A percentile compares a stretch with the other conserved stretches of the same genome.
Evolutionary conservation across 2,329 filamentous ascomycete species (phyloP).

Genomic region (Aspergillus pseudoviridinutans): DNA sequence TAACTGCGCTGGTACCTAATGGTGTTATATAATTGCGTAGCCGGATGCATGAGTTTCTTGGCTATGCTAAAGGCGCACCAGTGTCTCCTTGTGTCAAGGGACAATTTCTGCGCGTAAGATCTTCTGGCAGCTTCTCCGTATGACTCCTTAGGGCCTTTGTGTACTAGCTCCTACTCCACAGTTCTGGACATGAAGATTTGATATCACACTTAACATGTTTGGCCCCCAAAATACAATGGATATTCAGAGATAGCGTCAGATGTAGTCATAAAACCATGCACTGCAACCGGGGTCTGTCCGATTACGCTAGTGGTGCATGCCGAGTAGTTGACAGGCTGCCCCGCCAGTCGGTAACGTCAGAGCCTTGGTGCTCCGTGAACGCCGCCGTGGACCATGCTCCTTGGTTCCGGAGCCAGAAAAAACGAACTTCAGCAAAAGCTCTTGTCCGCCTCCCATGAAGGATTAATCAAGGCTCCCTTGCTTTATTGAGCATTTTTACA

Average conservation of each 20-base stretch:
- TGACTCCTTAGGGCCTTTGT: not conserved
- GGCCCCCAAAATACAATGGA: not conserved
- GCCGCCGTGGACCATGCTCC: not conserved
- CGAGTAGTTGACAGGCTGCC: conserved; percentile 1
- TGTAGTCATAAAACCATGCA: not conserved
- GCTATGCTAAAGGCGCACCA: not conserved
- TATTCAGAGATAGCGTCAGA: not conserved
- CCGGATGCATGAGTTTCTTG: not conserved
- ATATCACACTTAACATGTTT: not conserved
- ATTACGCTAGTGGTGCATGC: not conserved
- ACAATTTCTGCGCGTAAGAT: not conserved
- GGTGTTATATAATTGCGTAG: not conserved
- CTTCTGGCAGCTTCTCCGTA: not conserved
- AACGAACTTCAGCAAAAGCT: not conserved
- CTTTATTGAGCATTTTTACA: not conserved
- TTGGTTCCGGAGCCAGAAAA: not conserved
- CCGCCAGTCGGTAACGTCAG: conserved; percentile 4
- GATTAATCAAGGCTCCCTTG: not conserved
- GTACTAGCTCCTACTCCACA: not conserved
- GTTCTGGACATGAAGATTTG: not conserved
- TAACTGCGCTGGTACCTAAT: not conserved
- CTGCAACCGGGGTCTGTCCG: not conserved
- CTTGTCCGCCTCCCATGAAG: not conserved
- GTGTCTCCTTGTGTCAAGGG: not conserved
- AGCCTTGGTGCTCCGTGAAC: not conserved